A percentile compares a stretch with the other conserved stretches of the same genome.
These are phyloP conservation scores for Echites panduratus DNA, from an alignment of 257 asterid genomes.

Conservation along the genomic window DNA sequence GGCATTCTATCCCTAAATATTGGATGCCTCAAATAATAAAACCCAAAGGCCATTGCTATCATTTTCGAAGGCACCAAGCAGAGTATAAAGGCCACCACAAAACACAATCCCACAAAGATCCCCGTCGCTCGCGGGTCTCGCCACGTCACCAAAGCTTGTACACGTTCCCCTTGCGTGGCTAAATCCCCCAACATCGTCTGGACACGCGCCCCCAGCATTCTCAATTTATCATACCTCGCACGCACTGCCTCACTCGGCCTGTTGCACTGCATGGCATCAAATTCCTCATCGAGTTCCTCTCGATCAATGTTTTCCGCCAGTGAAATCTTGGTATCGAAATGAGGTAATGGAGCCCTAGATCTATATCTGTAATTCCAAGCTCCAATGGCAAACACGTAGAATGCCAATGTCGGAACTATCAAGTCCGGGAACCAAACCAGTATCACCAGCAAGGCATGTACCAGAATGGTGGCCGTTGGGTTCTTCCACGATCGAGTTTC, in stretches of 20 bases:
- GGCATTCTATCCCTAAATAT: slow-evolving; percentile 85
- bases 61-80: slow-evolving; percentile 71
- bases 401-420: slow-evolving; percentile 62
- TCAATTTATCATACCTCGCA: slow-evolving; percentile 56
- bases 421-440: slow-evolving; percentile 80
- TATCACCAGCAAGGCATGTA: slow-evolving; percentile 58
- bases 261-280: slow-evolving; percentile 56
- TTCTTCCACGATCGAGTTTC: slow-evolving; percentile 89
- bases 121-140: slow-evolving; percentile 92
- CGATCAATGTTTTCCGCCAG: slow-evolving; percentile 52
- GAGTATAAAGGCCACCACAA: slow-evolving; percentile 50
- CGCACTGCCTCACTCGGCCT: slow-evolving; percentile 58
- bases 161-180: slow-evolving; percentile 80
- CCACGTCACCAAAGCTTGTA: slow-evolving; percentile 85
- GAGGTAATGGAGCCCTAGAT: slow-evolving; percentile 43
- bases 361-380: slow-evolving; percentile 81
- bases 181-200: slow-evolving; percentile 69
- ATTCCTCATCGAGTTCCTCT: slow-evolving; percentile 81
- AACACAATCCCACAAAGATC: slow-evolving; percentile 66
- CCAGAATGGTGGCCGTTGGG: slow-evolving; percentile 66
- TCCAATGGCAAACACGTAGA: slow-evolving; percentile 66
- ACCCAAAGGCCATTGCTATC: slow-evolving; percentile 91
- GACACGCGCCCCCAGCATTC: slow-evolving; percentile 74
- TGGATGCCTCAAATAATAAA: slow-evolving; percentile 79
- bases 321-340: slow-evolving; percentile 63